Evolutionary conservation across 345 rosid species (phyloP).

Genomic region (Physaria fendleri): DNA sequence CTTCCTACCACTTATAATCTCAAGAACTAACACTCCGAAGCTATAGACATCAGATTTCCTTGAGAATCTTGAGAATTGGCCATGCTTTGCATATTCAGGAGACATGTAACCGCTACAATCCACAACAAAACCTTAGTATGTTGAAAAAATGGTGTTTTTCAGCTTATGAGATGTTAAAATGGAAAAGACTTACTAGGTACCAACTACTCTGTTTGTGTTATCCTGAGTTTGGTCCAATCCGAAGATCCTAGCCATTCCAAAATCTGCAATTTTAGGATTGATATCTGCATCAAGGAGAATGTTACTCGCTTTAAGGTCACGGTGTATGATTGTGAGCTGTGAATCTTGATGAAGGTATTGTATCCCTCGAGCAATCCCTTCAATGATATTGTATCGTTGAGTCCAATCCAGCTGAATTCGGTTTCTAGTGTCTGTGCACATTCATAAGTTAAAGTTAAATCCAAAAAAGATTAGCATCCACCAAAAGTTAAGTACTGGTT

Average conservation of each 20-base stretch:
- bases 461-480: neutral
- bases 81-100: slow-evolving; percentile 21
- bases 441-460: neutral
- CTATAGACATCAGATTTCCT: slow-evolving; percentile 23
- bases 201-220: slow-evolving; percentile 42
- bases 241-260: slow-evolving; percentile 52
- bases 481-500: too few relatives aligned
- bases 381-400: slow-evolving; percentile 33
- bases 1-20: slow-evolving; percentile 15
- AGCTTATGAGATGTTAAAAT: neutral
- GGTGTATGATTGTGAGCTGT: slow-evolving; percentile 48
- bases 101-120: slow-evolving; percentile 18
- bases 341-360: slow-evolving; percentile 40
- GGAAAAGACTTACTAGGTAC: slow-evolving; percentile 45
- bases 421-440: slow-evolving; percentile 29
- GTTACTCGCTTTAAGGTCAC: slow-evolving; percentile 57
- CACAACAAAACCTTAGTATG: neutral
- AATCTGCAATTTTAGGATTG: slow-evolving; percentile 62
- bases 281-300: slow-evolving; percentile 43
- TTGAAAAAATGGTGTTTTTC: neutral
- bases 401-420: slow-evolving; percentile 40
- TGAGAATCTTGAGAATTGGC: slow-evolving; percentile 14
- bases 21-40: slow-evolving; percentile 23
- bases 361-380: slow-evolving; percentile 41
- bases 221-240: slow-evolving; percentile 24